Base-by-base conservation (phyloP, 2,329 filamentous ascomycete species). In the Ascochyta clinopodiicola region DNA sequence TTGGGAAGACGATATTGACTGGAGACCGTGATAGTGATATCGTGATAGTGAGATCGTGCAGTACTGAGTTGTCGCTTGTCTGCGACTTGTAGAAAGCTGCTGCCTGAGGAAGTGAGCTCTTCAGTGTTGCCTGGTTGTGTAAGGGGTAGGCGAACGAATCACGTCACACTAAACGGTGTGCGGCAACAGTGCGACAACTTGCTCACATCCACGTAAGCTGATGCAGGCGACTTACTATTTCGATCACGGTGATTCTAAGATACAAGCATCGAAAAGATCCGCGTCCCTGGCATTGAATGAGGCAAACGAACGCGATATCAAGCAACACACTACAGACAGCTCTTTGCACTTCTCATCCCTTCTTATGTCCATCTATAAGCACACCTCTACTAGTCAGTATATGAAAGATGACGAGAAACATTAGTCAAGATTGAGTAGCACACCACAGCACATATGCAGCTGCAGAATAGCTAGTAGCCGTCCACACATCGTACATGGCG, bases 61-160 rank as follows among this genome's bases (percentile, higher is more conserved):
- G 8, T 9, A 9, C 6, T 25, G 15, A 4, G 4, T 9, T 24
- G 4, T 36, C 6, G 12, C 3, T 21, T 6, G n/a, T 12, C 6
- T 7, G 15, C 38, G 17, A 12, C 4, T 31, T 51, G 32, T 39
- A 44, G 25, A 8, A 21, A 17, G 48, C 38, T 44, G 40, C 40
- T 51, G 48, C 48, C 40, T 51, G 19, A 51, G 40, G 19, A 34
- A 12, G 35, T 17, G 34, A 8, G 27, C 27, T 25, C 9, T 24
- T 32, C 31, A 25, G 9, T 39, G 48, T 39, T 44, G 48, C 48
- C 48, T 51, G 39, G 34, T 35, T 10, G 24, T 8, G 10, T 34
- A 22, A 15, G 17, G 13, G 6, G 9, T 9, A 22, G 2, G 13
- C 19, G n/a, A 22, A 22, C 39, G 24, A 51, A 49, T 48, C 45